Evolutionary conservation across 2,329 filamentous ascomycete species (phyloP), one percentile per base, ranked within the genome.

Genomic region (Nothophoma quercina): DNA sequence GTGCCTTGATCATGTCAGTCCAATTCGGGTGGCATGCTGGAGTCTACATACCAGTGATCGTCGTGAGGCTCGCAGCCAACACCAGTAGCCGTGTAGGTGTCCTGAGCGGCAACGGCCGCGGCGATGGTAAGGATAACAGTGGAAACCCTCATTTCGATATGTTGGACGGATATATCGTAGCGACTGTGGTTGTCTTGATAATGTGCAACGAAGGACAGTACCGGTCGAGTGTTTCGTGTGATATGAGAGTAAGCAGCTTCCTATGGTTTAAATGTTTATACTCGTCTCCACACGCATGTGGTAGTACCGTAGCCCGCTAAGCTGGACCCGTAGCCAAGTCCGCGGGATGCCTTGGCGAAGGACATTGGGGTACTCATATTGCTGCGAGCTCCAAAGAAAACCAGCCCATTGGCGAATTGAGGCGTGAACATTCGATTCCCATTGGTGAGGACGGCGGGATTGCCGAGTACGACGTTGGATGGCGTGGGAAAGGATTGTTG

Each of bases 351-450:
- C 64, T 67, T 65, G 64, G 64, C 63, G 35, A 41, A 42, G 55
- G 59, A 58, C 64, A 67, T 67, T 30, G 39, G 32, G 64, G 64
- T 67, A 60, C 64, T 67, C 64, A 64, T 29, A 16, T 56, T 33
- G 40, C 58, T 46, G 34, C 50, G 55, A 53, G 38, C 10, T 19
- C 6, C 26, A 38, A 33, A n/a, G n/a, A 40, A 53, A 55, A 51
- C 43, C 36, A 36, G 48, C 43, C 52, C 25, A n/a, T 44, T 44
- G 39, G 42, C 29, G 18, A 26, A 33, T 19, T 15, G 18, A 16
- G 28, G 28, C 38, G 28, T 6, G 40, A 25, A 54, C 1, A 8
- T 6, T 13, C 34, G 16, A 21, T 12, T 32, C 1, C 28, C 19
- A 28, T 47, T 54, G 38, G 44, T 25, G 10, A 28, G 13, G 4